phyloP scores from a whole-genome alignment of 148 eudicot genomes.

The Rhododendron williamsianum region DNA sequence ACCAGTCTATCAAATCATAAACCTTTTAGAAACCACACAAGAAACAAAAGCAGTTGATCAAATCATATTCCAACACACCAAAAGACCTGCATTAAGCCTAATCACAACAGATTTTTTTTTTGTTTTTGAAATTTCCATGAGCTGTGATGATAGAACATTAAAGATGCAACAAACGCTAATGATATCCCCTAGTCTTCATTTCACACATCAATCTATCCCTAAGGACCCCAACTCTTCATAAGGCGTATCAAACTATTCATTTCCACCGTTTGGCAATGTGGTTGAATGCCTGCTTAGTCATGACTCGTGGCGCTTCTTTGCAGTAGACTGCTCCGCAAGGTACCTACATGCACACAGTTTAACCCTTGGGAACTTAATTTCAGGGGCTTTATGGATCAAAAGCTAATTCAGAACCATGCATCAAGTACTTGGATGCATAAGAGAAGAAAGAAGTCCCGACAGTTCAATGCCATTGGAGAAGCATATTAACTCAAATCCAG shows the following conservation, averaged over 20 bases:
- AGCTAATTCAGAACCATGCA: background rate
- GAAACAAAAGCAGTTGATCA: background rate
- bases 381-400: background rate
- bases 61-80: background rate
- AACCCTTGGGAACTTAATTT: background rate
- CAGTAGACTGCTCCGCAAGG: conserved; percentile 57
- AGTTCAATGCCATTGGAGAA: background rate
- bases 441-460: background rate
- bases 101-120: background rate
- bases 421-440: background rate
- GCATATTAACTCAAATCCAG: background rate
- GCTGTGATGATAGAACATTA: background rate
- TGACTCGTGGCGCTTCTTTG: conserved; percentile 31
- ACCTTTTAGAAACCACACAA: background rate
- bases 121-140: background rate
- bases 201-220: background rate
- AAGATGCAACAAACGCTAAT: background rate
- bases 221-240: background rate
- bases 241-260: background rate
- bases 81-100: background rate
- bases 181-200: background rate
- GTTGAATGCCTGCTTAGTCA: background rate
- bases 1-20: background rate
- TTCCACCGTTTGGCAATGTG: background rate
- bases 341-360: conserved; percentile 36